Conservation (phyloP, 805 yeast species). For the Starmerella sp. region DNA sequence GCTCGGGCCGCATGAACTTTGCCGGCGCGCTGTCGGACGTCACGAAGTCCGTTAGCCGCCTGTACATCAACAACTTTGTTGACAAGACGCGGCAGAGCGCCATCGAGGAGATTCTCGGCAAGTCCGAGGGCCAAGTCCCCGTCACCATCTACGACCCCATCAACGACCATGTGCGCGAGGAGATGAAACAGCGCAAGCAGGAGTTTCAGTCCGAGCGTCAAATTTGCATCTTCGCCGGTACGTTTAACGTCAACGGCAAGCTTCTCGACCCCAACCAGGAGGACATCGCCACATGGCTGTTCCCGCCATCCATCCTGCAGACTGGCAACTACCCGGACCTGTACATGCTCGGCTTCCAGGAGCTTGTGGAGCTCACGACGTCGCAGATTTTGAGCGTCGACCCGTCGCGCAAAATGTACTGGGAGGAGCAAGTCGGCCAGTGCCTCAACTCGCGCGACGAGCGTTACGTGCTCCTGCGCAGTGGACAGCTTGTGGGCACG, state of each 20-base stretch:
- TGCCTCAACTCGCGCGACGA: conserved; percentile 47
- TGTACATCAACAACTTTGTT: conserved; percentile 91
- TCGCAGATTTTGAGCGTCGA: conserved; percentile 83
- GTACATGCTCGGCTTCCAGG: conserved; percentile 86
- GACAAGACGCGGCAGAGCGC: conserved; percentile 86
- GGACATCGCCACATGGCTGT: conserved; percentile 69
- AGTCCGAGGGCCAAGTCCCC: conserved; percentile 54
- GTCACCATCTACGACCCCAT: conserved; percentile 81
- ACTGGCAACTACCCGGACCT: conserved; percentile 49
- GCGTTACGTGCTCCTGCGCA: conserved; percentile 57
- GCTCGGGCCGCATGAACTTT: conserved; percentile 90
- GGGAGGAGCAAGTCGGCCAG: conserved; percentile 60
- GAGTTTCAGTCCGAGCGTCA: conserved; percentile 51
- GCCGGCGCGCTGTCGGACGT: conserved; percentile 98
- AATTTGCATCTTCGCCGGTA: conserved; percentile 64
- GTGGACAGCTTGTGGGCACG: conserved; percentile 86
- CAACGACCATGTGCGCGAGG: conserved; percentile 65
- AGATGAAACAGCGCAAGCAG: conserved; percentile 39
- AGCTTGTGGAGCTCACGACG: conserved; percentile 84
- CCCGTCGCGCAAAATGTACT: conserved; percentile 58
- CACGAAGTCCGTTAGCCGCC: conserved; percentile 85
- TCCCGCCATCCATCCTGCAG: conserved; percentile 39
- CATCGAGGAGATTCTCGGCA: conserved; percentile 76
- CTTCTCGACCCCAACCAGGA: conserved; percentile 27
- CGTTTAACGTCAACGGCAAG: conserved; percentile 78